Conservation (phyloP, 345 rosid species). For the Pugionium dolabratum region DNA sequence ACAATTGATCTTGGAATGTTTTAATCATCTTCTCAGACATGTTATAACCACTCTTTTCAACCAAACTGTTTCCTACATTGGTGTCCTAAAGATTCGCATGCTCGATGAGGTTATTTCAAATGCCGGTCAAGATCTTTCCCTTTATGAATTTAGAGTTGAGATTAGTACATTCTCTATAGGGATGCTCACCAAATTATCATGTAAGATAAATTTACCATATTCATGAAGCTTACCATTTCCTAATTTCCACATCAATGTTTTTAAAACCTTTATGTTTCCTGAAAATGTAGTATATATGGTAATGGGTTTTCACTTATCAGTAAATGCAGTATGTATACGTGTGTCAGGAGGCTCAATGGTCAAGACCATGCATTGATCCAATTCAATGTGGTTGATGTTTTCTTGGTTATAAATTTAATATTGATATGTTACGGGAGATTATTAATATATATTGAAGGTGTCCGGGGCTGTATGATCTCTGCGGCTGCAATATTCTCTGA, state of each 20-base stretch:
- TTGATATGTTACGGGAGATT: constrained; percentile 19
- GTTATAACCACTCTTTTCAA: constrained; percentile 78
- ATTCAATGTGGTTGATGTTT: constrained; percentile 18
- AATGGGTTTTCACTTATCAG: constrained; percentile 22
- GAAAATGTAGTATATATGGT: constrained; percentile 21
- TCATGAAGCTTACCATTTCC: constrained; percentile 27
- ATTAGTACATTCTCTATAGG: too few relatives aligned
- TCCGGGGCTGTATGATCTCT: constrained; percentile 18
- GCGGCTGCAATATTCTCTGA: constrained; percentile 32
- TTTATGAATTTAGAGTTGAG: too few relatives aligned
- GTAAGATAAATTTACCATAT: neutral
- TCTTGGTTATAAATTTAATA: constrained; percentile 13
- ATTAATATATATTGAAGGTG: constrained; percentile 15
- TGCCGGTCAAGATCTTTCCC: constrained; percentile 59
- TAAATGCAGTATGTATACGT: neutral
- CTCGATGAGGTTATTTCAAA: constrained; percentile 89
- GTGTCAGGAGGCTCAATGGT: constrained; percentile 11
- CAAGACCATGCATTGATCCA: constrained; percentile 1
- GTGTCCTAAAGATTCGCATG: constrained; percentile 92
- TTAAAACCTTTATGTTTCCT: too few relatives aligned
- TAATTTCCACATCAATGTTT: constrained; percentile 14
- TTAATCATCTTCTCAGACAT: constrained; percentile 55
- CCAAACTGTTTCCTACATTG: constrained; percentile 96
- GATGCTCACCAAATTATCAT: constrained; percentile 24
- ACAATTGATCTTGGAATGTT: neutral